Evolutionary conservation across 208 protist genomes (phyloP), one percentile per base, ranked within the genome.

Genomic region (Leishmania mexicana): DNA sequence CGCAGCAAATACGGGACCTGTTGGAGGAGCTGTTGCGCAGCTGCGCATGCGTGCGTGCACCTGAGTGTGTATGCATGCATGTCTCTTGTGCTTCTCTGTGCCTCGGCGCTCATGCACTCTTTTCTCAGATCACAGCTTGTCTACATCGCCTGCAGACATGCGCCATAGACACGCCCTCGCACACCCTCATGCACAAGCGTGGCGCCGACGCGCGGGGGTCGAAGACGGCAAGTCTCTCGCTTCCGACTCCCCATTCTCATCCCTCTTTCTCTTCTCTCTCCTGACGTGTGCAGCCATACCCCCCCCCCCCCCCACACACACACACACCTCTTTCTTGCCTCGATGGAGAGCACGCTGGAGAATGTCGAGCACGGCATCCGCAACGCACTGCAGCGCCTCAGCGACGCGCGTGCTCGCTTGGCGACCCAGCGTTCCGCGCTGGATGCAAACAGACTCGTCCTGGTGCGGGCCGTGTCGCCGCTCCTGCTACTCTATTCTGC

Each of bases 291-390:
- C 24, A 47, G n/a, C 67, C 4, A 7, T 21, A 24, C 40, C 24
- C 5, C 10, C 31, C 31, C 40, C 24, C 5, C 10, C 31, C 31
- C 31, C 31, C 31, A 28, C 40, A 1, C 65, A 71, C 65, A 3
- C 38, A 47, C 19, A 15, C 67, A 49, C 40, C 0, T 72, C 40
- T 47, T 53, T 28, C 7, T 72, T 8, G 45, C 45, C 45, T 15
- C 45, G 40, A 77, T 87, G 80, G 80, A 87, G 28, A 38, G 31
- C 38, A 35, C 67, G 11, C 10, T 84, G 15, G 58, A 80, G 28
- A 62, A 71, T 1, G 64, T 88, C 2, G 77, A 80, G 42, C n/a
- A n/a, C 3, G 78, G 78, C 40, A 42, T 83, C 7, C 31, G 62
- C 13, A 72, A 70, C 24, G n/a, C 51, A 42, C 24, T 54, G n/a